phyloP scores from a whole-genome alignment of 768 basidiomycete genomes.

The Coprinopsis sp. region DNA sequence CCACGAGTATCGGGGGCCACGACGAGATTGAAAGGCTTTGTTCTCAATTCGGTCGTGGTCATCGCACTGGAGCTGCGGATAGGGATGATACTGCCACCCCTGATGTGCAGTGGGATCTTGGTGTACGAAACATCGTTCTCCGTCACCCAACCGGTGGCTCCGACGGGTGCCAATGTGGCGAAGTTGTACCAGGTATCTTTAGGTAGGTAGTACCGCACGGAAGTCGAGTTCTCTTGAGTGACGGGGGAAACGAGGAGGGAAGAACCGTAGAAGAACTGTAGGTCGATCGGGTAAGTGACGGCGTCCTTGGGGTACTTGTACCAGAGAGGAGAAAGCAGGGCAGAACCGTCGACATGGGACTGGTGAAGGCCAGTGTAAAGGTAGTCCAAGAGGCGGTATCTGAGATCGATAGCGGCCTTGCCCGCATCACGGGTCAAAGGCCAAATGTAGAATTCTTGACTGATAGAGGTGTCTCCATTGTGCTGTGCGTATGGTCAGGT shows the following conservation, averaged over 20 bases:
- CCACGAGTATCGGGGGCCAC: slow-evolving; percentile 56
- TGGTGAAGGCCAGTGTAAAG: slow-evolving; percentile 67
- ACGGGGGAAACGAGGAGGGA: slow-evolving; percentile 68
- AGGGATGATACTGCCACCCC: too few species aligned
- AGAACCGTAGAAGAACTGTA: slow-evolving; percentile 67
- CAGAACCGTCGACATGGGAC: slow-evolving; percentile 54
- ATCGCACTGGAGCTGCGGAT: slow-evolving; percentile 45
- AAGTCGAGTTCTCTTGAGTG: slow-evolving; percentile 53
- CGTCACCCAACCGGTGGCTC: slow-evolving; percentile 43
- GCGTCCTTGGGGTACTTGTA: slow-evolving; percentile 63
- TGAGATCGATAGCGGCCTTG: slow-evolving; percentile 52
- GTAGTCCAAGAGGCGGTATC: slow-evolving; percentile 68
- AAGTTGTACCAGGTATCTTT: slow-evolving; percentile 66
- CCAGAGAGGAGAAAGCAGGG: slow-evolving; percentile 60
- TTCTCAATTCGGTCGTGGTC: slow-evolving; percentile 54
- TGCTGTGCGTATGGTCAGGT: slow-evolving; percentile 32
- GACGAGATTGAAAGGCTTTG: slow-evolving; percentile 55
- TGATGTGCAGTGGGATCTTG: slow-evolving; percentile 59
- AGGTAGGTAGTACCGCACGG: slow-evolving; percentile 59
- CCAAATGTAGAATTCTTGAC: slow-evolving; percentile 71
- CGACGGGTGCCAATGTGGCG: slow-evolving; percentile 40
- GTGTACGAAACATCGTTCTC: slow-evolving; percentile 48
- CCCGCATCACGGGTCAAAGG: slow-evolving; percentile 52
- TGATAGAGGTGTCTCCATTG: slow-evolving; percentile 45
- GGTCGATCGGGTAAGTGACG: slow-evolving; percentile 54